Percentiles rank a stretch among this genome's conserved stretches.
Conservation (phyloP, 2,329 filamentous ascomycete genomes). For the Metarhizium robertsii region DNA sequence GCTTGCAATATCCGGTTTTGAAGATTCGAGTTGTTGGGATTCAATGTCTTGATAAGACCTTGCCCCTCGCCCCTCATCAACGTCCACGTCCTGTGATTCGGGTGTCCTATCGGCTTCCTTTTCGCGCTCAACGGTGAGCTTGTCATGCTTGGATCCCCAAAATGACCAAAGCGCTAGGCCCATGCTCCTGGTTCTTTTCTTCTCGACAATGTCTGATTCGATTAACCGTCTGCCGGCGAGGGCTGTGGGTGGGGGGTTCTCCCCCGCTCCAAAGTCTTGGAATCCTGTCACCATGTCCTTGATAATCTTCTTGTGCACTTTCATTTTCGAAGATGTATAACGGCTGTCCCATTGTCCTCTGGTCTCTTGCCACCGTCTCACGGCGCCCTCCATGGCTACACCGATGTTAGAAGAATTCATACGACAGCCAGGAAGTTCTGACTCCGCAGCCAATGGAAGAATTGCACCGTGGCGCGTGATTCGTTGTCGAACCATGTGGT, state of each 20-base stretch:
- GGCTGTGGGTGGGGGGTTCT: constrained; percentile 75
- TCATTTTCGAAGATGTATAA: constrained; percentile 59
- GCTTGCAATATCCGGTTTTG: constrained; percentile 12
- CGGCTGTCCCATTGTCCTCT: constrained; percentile 64
- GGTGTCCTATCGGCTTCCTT: constrained; percentile 35
- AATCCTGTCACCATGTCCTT: constrained; percentile 66
- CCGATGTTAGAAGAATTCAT: constrained; percentile 60
- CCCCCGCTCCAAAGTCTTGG: constrained; percentile 58
- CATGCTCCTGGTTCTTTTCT: constrained; percentile 56
- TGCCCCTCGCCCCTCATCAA: constrained; percentile 33
- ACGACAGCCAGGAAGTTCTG: constrained; percentile 55
- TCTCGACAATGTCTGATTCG: constrained; percentile 28
- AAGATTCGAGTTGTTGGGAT: constrained; percentile 22
- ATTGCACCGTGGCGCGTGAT: constrained; percentile 72
- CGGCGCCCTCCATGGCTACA: constrained; percentile 68
- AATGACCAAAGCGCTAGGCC: constrained; percentile 76
- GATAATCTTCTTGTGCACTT: constrained; percentile 63
- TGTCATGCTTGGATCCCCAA: constrained; percentile 85
- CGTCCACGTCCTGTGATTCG: constrained; percentile 21
- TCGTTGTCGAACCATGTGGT: constrained; percentile 87
- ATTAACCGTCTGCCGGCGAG: constrained; percentile 60
- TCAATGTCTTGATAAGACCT: constrained; percentile 31
- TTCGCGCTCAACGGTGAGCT: constrained; percentile 57
- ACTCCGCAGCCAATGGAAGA: constrained; percentile 53
- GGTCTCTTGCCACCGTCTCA: constrained; percentile 74